These are phyloP conservation scores for Eragrostis curvula DNA, from an alignment of 176 grass and related monocot species.

Conservation along the genomic window DNA sequence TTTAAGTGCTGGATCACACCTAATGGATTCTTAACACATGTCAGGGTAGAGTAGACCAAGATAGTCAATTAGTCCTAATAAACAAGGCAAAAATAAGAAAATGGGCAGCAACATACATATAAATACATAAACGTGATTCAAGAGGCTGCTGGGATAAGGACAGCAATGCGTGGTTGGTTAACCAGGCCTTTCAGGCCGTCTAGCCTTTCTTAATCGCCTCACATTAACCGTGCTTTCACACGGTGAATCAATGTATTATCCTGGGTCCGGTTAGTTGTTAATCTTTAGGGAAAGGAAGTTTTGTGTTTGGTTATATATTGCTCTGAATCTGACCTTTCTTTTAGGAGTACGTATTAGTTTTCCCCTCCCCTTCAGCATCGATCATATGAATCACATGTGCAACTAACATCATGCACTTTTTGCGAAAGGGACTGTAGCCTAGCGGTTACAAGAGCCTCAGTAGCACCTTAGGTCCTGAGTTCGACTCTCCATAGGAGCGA, in stretches of 20 bases:
- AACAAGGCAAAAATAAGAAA: background rate
- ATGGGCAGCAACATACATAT: background rate
- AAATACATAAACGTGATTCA: constrained; percentile 18
- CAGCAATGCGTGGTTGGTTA: background rate
- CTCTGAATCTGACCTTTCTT: background rate
- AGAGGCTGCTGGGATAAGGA: background rate
- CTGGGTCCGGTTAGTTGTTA: background rate
- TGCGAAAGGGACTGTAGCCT: too few relatives aligned
- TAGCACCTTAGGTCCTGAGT: too few relatives aligned
- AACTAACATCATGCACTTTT: too few relatives aligned
- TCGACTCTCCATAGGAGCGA: too few relatives aligned
- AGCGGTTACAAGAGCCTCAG: too few relatives aligned
- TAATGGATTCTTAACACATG: constrained; percentile 4
- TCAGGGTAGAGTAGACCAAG: constrained; percentile 2
- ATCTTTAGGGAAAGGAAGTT: background rate
- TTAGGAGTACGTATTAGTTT: background rate
- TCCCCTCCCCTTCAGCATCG: background rate
- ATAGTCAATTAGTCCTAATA: background rate
- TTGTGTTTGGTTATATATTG: background rate
- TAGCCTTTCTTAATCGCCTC: constrained; percentile 17
- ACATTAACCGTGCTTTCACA: constrained; percentile 42
- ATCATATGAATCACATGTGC: constrained; percentile 11
- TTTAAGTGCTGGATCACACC: constrained; percentile 17
- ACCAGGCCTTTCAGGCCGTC: background rate
- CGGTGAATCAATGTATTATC: constrained; percentile 7